Percentiles rank a stretch among this genome's conserved stretches.
Conservation (phyloP, 192 early-diverging fungal genomes). For the Rhizophagus sp. region DNA sequence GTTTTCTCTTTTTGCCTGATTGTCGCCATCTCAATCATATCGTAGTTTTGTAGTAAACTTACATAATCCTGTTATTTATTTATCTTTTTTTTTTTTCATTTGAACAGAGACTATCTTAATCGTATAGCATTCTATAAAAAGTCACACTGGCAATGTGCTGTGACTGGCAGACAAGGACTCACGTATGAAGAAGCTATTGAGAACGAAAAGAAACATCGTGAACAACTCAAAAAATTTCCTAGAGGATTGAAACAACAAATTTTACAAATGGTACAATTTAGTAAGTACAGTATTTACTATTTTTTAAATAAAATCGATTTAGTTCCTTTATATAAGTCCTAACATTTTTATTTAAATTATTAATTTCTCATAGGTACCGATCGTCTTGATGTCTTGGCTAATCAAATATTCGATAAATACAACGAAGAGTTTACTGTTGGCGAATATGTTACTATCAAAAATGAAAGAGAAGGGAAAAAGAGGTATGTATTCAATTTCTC, state of each 20-base stretch:
- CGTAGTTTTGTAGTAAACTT: not conserved
- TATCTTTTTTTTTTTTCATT: conserved; percentile 16
- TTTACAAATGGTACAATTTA: conserved; percentile 72
- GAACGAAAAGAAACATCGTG: conserved; percentile 68
- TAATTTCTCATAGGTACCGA: conserved; percentile 32
- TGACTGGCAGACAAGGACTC: conserved; percentile 70
- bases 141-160: conserved; percentile 76
- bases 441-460: not conserved
- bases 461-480: not conserved
- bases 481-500: not conserved
- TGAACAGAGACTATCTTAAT: conserved; percentile 66
- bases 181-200: conserved; percentile 81
- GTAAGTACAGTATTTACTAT: conserved; percentile 52
- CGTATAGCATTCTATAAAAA: conserved; percentile 69
- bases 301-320: conserved; percentile 41
- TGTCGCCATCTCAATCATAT: conserved; percentile 28
- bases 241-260: conserved; percentile 62
- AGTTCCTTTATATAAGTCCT: conserved; percentile 31
- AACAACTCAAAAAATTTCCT: conserved; percentile 65
- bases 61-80: conserved; percentile 20
- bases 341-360: conserved; percentile 27
- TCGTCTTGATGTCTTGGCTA: conserved; percentile 41
- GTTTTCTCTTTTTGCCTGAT: conserved; percentile 8
- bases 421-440: not conserved
- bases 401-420: conserved; percentile 4